Conservation (phyloP, 2,329 filamentous ascomycete genomes). For the Exophiala lecanii-corni region DNA sequence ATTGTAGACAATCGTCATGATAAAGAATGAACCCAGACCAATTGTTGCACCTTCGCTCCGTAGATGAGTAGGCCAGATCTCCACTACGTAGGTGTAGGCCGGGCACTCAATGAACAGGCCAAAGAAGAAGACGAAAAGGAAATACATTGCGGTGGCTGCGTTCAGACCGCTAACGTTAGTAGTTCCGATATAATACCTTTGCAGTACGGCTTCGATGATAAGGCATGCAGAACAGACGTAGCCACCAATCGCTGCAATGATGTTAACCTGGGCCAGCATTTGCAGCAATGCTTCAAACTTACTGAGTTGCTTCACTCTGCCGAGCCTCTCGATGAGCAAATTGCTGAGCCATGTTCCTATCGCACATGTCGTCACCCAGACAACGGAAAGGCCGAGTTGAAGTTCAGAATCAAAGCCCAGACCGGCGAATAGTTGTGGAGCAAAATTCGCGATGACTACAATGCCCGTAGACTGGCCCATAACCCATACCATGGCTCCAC, state of each 20-base stretch:
- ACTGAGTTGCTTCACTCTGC: constrained; percentile 13
- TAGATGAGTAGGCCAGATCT: no score
- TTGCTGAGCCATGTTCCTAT: constrained; percentile 29
- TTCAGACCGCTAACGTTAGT: constrained; percentile 30
- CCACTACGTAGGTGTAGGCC: constrained; percentile 12
- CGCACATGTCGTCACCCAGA: constrained; percentile 24
- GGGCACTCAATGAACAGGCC: constrained; percentile 27
- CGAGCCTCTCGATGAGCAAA: constrained; percentile 26
- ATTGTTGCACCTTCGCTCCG: constrained; percentile 15
- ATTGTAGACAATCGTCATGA: constrained; percentile 7
- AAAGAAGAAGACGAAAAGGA: constrained; percentile 38
- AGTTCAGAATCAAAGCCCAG: constrained; percentile 30
- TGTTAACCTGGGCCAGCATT: constrained; percentile 15
- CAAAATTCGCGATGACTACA: constrained; percentile 35
- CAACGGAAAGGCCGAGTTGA: constrained; percentile 12
- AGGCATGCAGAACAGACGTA: constrained; percentile 36
- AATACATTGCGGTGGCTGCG: constrained; percentile 37
- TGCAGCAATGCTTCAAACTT: constrained; percentile 7
- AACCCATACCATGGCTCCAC: constrained; percentile 6
- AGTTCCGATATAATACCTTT: constrained; percentile 32
- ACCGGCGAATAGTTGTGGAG: constrained; percentile 33
- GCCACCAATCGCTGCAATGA: constrained; percentile 33
- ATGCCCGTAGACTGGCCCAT: constrained; percentile 31
- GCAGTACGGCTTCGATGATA: constrained; percentile 31
- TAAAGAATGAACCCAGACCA: constrained; percentile 7